Evolutionary conservation across 352 stramenopile species (phyloP).

Genomic region (Globisporangium ultimum): DNA sequence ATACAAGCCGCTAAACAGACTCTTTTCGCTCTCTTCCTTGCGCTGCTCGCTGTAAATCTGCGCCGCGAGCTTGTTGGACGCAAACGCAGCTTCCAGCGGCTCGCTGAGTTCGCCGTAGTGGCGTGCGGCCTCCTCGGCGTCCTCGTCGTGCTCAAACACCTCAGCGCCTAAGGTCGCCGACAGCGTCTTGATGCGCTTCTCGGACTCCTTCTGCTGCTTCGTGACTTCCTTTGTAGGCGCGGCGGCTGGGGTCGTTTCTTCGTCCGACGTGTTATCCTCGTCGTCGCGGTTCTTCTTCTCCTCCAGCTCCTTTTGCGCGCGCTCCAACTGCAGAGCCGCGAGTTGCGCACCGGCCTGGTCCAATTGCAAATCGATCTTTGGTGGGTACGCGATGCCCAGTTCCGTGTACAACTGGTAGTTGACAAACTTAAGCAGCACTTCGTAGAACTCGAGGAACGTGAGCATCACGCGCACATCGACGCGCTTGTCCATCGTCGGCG

Average conservation of each 20-base stretch:
- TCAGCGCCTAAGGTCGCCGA: constrained; percentile 29
- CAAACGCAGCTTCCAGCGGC: constrained; percentile 88
- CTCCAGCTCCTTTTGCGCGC: constrained; percentile 30
- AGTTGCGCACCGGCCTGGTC: constrained; percentile 75
- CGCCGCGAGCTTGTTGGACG: constrained; percentile 72
- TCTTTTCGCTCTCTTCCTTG: constrained; percentile 70
- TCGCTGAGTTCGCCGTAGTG: constrained; percentile 88
- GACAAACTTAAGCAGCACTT: constrained; percentile 98
- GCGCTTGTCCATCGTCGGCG: constrained; percentile 94
- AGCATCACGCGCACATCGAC: constrained; percentile 99
- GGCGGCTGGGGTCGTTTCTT: constrained; percentile 10
- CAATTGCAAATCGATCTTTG: constrained; percentile 86
- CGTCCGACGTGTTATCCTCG: constrained; percentile 24
- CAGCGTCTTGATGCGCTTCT: constrained; percentile 83
- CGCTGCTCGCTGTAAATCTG: constrained; percentile 80
- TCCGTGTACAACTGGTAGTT: constrained; percentile 98
- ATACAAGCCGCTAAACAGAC: constrained; percentile 75
- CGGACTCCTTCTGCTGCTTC: constrained; percentile 85
- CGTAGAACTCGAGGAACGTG: constrained; percentile 99
- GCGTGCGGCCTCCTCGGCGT: constrained; percentile 59
- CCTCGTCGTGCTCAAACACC: constrained; percentile 62
- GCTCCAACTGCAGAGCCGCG: constrained; percentile 63
- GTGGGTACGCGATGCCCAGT: constrained; percentile 93
- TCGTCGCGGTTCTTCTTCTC: constrained; percentile 27
- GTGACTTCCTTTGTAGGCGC: constrained; percentile 19